Conservation (phyloP, 2,329 filamentous ascomycete genomes). For the Leptographium flavum region DNA sequence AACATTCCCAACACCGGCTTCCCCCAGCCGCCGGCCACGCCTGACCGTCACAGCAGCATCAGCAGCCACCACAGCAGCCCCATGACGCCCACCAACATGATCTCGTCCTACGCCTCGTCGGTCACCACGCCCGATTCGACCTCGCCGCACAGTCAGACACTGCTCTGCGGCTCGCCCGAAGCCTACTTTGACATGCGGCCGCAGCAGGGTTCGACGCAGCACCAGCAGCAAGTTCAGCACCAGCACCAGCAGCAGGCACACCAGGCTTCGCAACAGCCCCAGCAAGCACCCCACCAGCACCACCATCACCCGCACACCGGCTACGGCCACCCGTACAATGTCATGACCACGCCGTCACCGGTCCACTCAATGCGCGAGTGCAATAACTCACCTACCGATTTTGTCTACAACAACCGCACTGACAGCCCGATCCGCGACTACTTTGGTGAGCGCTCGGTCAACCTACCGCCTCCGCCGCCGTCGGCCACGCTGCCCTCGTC, state of each 20-base stretch:
- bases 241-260: slow-evolving; percentile 15
- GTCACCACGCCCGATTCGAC: slow-evolving; percentile 37
- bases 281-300: not conserved
- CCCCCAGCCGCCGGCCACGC: slow-evolving; percentile 7
- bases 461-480: slow-evolving; percentile 9
- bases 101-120: slow-evolving; percentile 69
- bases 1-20: slow-evolving; percentile 2
- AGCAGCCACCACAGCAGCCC: slow-evolving; percentile 6
- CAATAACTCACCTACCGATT: slow-evolving; percentile 9
- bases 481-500: slow-evolving; percentile 10
- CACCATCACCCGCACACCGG: slow-evolving; percentile 15
- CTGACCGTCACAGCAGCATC: slow-evolving; percentile 9
- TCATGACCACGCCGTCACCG: slow-evolving; percentile 4
- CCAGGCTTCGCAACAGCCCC: too few species aligned
- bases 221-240: not conserved
- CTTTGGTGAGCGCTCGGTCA: slow-evolving; percentile 11
- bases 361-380: slow-evolving; percentile 3
- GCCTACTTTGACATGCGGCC: slow-evolving; percentile 7
- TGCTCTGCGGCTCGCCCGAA: slow-evolving; percentile 5
- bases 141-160: not conserved
- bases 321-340: not conserved
- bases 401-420: slow-evolving; percentile 5
- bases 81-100: slow-evolving; percentile 61
- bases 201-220: not conserved
- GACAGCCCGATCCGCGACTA: slow-evolving; percentile 13